These are phyloP conservation scores for Nidularia pulvinata DNA, from an alignment of 768 basidiomycete species.

Conservation along the genomic window DNA sequence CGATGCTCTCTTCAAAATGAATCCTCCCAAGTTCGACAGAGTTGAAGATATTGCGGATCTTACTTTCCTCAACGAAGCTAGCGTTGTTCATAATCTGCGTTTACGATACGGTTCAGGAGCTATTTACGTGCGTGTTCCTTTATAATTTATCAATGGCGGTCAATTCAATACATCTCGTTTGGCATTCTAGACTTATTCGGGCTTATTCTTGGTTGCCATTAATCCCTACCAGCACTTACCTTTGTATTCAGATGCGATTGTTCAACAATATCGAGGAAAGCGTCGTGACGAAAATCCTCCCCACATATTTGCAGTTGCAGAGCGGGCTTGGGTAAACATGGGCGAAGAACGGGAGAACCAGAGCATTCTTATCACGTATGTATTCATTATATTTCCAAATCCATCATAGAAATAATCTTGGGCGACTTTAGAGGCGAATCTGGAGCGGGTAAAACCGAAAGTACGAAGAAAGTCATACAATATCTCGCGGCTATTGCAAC, in stretches of 20 bases:
- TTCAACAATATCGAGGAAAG: conserved; percentile 89
- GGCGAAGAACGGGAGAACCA: conserved; percentile 97
- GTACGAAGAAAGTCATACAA: conserved; percentile 99
- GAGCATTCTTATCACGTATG: conserved; percentile 97
- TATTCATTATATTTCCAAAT: conserved; percentile 5
- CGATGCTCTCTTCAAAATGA: conserved; percentile 92
- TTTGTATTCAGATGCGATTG: conserved; percentile 85
- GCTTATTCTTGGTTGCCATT: conserved; percentile 96
- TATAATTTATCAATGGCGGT: too few relatives aligned
- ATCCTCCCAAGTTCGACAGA: conserved; percentile 97
- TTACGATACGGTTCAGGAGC: conserved; percentile 88
- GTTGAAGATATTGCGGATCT: conserved; percentile 98
- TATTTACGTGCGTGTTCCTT: conserved; percentile 78
- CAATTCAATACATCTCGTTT: neutral
- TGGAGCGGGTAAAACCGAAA: conserved; percentile 98
- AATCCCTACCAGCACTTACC: conserved; percentile 96
- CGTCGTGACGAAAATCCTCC: conserved; percentile 93
- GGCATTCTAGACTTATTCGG: conserved; percentile 78
- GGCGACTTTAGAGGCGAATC: conserved; percentile 80
- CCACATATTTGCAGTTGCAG: conserved; percentile 96
- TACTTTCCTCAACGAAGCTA: conserved; percentile 97
- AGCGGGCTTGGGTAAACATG: conserved; percentile 98
- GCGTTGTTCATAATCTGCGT: conserved; percentile 97
- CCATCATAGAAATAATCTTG: neutral
- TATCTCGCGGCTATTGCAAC: conserved; percentile 97